These are phyloP conservation scores for Phaffia tasmanica DNA, from an alignment of 768 basidiomycete genomes.

Conservation along the genomic window DNA sequence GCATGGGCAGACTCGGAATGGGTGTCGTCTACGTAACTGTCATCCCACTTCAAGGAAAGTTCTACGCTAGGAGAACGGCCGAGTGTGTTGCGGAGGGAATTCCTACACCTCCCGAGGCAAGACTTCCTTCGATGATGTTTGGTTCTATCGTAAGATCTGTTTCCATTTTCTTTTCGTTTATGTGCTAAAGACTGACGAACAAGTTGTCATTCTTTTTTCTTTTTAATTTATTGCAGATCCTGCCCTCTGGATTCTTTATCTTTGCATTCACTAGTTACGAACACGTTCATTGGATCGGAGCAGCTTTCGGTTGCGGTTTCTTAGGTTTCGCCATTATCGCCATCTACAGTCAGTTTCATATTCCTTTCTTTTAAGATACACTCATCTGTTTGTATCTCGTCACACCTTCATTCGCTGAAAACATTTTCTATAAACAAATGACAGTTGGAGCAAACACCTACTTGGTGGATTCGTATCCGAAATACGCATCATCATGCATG, in stretches of 20 bases:
- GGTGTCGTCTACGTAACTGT: constrained; percentile 13
- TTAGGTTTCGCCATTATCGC: constrained; percentile 17
- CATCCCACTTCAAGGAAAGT: constrained; percentile 10
- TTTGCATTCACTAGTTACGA: constrained; percentile 18
- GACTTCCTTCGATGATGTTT: constrained; percentile 24
- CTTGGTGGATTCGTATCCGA: constrained; percentile 19
- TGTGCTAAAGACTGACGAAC: not conserved
- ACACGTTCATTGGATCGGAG: constrained; percentile 22
- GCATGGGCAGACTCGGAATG: constrained; percentile 12
- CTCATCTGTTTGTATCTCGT: not conserved
- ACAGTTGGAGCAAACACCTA: constrained; percentile 13
- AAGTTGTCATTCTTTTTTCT: not conserved
- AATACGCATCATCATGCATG: constrained; percentile 22
- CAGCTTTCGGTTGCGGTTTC: constrained; percentile 10
- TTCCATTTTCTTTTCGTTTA: not conserved
- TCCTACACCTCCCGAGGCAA: constrained; percentile 11
- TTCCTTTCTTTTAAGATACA: not conserved
- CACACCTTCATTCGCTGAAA: not conserved
- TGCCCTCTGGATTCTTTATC: constrained; percentile 23
- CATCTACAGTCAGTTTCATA: constrained; percentile 2
- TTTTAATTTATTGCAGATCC: not conserved
- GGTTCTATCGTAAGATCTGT: not conserved
- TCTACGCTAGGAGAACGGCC: constrained; percentile 1
- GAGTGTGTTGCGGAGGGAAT: not conserved
- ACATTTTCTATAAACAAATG: not conserved